Conservation (phyloP, 2,329 filamentous ascomycete species). For the Drechslerella dactyloides region DNA sequence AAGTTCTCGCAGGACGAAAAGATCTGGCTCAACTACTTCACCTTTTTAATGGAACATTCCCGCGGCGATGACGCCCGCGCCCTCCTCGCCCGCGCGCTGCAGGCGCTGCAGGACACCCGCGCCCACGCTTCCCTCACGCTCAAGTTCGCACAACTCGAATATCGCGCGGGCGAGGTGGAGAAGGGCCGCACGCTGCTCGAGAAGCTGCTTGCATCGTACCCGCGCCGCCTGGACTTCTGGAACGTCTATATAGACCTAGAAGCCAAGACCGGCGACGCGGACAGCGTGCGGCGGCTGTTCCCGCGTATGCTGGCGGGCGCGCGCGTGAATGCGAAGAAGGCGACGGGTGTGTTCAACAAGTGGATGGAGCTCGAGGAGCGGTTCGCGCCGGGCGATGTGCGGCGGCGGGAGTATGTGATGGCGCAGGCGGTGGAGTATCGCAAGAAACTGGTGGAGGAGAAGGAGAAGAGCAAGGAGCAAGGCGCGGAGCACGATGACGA, state of each 20-base stretch:
- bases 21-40: conserved; percentile 93
- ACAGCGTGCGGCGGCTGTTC: conserved; percentile 75
- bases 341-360: conserved; percentile 85
- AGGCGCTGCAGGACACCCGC: conserved; percentile 73
- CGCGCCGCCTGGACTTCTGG: conserved; percentile 91
- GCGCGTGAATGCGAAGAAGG: conserved; percentile 78
- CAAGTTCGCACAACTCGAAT: conserved; percentile 91
- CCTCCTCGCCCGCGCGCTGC: conserved; percentile 80
- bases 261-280: conserved; percentile 65
- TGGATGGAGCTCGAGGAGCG: conserved; percentile 89
- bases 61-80: conserved; percentile 76
- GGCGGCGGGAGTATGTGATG: conserved; percentile 73
- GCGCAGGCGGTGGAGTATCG: conserved; percentile 75
- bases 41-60: conserved; percentile 76
- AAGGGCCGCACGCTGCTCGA: conserved; percentile 95
- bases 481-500: conserved; percentile 26
- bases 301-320: conserved; percentile 74
- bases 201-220: conserved; percentile 79
- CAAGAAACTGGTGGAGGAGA: conserved; percentile 61
- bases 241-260: conserved; percentile 90
- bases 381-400: conserved; percentile 67
- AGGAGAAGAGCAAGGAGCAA: conserved; percentile 53
- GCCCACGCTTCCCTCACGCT: conserved; percentile 75
- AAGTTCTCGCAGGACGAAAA: conserved; percentile 81
- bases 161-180: conserved; percentile 86